These are phyloP conservation scores for Achlya hypogyna DNA, from an alignment of 352 stramenopile genomes.

Conservation along the genomic window DNA sequence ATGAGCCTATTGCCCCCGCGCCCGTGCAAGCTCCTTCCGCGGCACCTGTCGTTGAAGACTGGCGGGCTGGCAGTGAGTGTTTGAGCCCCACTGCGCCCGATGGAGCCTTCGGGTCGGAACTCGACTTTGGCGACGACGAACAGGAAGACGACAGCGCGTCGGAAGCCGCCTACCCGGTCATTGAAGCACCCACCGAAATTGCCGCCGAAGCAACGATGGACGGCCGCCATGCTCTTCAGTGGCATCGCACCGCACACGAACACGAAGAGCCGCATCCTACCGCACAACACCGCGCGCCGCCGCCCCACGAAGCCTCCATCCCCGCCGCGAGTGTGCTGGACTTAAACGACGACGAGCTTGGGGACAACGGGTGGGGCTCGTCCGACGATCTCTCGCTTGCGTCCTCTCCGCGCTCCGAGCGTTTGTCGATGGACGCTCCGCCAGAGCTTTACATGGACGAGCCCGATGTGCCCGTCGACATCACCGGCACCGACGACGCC, in stretches of 20 bases:
- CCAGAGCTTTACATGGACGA: not conserved
- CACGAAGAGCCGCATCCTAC: not conserved
- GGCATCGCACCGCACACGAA: not conserved
- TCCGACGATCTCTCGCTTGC: not conserved
- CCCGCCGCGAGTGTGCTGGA: not conserved
- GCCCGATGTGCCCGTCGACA: not conserved
- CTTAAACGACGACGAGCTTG: conserved; percentile 4
- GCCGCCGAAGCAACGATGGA: not conserved
- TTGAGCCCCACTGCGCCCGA: not conserved
- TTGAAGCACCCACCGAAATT: not conserved
- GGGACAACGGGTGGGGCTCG: conserved; percentile 5
- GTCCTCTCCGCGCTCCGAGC: not conserved
- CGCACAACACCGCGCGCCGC: not conserved
- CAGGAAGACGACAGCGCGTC: conserved; percentile 7
- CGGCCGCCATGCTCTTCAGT: not conserved
- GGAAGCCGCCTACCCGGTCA: not conserved
- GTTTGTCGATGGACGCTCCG: not conserved
- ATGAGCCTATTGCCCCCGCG: not conserved
- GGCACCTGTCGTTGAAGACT: not conserved
- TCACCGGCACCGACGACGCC: not conserved
- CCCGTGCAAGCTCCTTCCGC: not conserved
- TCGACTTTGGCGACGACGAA: conserved; percentile 1
- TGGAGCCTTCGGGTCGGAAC: conserved; percentile 3
- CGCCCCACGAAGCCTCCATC: not conserved
- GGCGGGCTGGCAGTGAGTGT: not conserved